Base-by-base conservation (phyloP, 768 basidiomycete genomes). In the Calocera cornea region DNA sequence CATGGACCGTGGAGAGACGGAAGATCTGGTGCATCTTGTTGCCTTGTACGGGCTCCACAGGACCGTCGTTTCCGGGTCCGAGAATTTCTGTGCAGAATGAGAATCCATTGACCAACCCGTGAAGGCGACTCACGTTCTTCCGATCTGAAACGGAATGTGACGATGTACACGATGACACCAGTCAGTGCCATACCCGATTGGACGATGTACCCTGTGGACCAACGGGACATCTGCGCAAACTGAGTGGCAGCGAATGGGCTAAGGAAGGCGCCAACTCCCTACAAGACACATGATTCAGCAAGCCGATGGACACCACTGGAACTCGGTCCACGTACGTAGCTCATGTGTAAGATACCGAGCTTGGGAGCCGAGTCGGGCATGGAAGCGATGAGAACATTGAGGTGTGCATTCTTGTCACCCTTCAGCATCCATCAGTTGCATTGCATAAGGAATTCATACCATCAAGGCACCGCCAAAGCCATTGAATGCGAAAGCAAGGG, bases 171-270 rank as follows among this genome's bases (percentile, higher is more conserved):
- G 24, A 60, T 60, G 14, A 60, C 54, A 8, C 54, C 54, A 8
- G 31, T 60, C 31, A 60, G 31, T 2, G 54, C 54, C 5, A 60
- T 29, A 11, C 54, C 54, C 8, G 54, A 5, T 19, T 60, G 54
- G 31, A 60, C 5, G 5, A 60, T 60, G 27, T 60, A 60, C 19
- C 54, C 54, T 10, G 19, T 60, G 10, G 87, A 88, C 92, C 92
- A 93, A 34, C 78, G 81, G 0, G 70, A 74, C 29, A 83, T 72
- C 67, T 84, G 83, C 0, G 89, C 80, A 70, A 95, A 94, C 68
- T 92, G 88, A 0, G 93, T 95, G 0, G 92, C 83, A 0, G 87
- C 84, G 17, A 95, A 80, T 1, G 93, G 92, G 0, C 90, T 76
- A 3, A 79, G 74, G 66, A 83, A 78, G 1, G 83, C 84, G 0